Conservation (phyloP, 805 yeast genomes). For the Cyberlindnera misumaiensis region DNA sequence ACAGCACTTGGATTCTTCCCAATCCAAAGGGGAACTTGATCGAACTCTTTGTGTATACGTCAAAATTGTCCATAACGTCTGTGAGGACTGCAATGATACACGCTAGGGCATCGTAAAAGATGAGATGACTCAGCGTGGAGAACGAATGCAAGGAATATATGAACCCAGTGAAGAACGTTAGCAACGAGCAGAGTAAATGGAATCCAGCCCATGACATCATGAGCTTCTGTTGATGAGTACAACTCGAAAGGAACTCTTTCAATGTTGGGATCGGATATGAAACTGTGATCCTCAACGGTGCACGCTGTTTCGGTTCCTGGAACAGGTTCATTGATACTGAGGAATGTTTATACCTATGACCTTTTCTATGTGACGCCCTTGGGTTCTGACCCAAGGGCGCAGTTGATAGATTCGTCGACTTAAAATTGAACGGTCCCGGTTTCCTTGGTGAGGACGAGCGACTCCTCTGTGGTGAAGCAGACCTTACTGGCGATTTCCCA, state of each 20-base stretch:
- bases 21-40: slow-evolving; percentile 87
- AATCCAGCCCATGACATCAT: slow-evolving; percentile 51
- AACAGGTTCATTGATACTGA: slow-evolving; percentile 94
- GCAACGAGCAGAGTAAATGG: slow-evolving; percentile 49
- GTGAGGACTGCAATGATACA: slow-evolving; percentile 63
- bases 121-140: slow-evolving; percentile 76
- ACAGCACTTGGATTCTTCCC: slow-evolving; percentile 82
- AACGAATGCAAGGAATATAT: slow-evolving; percentile 51
- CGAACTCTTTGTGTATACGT: slow-evolving; percentile 81
- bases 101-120: slow-evolving; percentile 82
- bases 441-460: slow-evolving; percentile 23
- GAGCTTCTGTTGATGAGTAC: slow-evolving; percentile 49
- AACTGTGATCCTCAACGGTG: slow-evolving; percentile 74
- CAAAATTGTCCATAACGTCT: slow-evolving; percentile 82
- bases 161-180: slow-evolving; percentile 56
- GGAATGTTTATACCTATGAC: slow-evolving; percentile 93
- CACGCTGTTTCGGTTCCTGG: slow-evolving; percentile 79
- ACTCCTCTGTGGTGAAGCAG: slow-evolving; percentile 25
- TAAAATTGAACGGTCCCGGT: slow-evolving; percentile 55
- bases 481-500: slow-evolving; percentile 22
- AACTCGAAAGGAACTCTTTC: slow-evolving; percentile 54
- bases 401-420: slow-evolving; percentile 38
- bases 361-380: slow-evolving; percentile 75
- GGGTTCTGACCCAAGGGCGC: slow-evolving; percentile 28
- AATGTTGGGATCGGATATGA: slow-evolving; percentile 40